Base-by-base conservation (phyloP, 73 alveolate genomes). In the Halteria grandinella region DNA sequence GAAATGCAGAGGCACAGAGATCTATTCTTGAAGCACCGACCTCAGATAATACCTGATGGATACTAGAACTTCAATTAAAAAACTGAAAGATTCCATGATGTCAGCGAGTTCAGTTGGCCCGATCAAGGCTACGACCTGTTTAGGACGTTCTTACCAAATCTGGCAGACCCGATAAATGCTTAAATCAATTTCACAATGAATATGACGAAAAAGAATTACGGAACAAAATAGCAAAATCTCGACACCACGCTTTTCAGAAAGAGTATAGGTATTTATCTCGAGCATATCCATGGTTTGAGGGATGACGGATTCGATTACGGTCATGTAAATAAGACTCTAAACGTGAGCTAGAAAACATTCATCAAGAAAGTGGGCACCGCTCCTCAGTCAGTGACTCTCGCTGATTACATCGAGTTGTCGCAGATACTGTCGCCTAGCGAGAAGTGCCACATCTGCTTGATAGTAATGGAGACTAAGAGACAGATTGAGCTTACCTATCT, bases 61-160 rank as follows among this genome's bases (percentile, higher is more conserved):
- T 73, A 73, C 48, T 33, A 28, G 4, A 55, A 73, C 25, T 73
- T 45, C 41, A 49, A 59, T 0, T 12, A 29, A 21, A 73, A 82
- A 31, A 64, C 52, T 20, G 85, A 80, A 25, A 53, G 49, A n/a
- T 33, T 31, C 34, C 28, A 33, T 8, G 70, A 37, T 29, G 48
- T 31, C 6, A 39, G 31, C n/a, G 91, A 82, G 15, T 82, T 27
- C 58, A 47, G 55, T n/a, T 82, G 91, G 91, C 76, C 39, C 10
- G 43, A 48, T 41, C 25, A 80, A 44, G 85, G 75, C 0, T 54
- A 5, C 25, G 74, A 82, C 31, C 25, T 58, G n/a, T 55, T 70
- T 47, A 37, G 47, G 6, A 33, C 64, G 7, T 40, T 47, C 23
- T 14, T 59, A 14, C 87, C 86, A 45, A 71, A 82, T 34, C 23